phyloP scores from a whole-genome alignment of 2,329 filamentous ascomycete species.

The Neofusicoccum umdonicola region DNA sequence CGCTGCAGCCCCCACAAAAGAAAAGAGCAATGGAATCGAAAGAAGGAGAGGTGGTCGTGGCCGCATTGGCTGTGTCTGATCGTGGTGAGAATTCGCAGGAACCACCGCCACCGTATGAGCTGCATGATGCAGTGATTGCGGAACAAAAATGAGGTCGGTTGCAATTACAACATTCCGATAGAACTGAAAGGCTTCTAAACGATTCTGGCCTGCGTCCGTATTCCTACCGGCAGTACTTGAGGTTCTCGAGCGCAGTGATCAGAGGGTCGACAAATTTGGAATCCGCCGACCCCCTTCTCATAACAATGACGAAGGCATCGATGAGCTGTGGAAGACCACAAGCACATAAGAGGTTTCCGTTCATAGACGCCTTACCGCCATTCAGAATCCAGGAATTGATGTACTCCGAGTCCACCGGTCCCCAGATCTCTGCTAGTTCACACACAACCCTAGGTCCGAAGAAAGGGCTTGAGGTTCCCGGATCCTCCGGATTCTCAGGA shows the following conservation, averaged over 20 bases:
- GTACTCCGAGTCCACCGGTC: background rate
- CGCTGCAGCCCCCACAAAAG: background rate
- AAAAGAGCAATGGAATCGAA: background rate
- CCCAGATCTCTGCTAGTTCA: background rate
- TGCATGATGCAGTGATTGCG: background rate
- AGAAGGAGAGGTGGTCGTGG: no score
- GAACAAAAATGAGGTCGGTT: background rate
- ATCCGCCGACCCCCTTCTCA: background rate
- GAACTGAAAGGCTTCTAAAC: background rate
- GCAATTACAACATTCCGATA: background rate
- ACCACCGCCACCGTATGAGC: conserved; percentile 13
- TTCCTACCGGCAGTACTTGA: background rate
- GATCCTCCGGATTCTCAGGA: background rate
- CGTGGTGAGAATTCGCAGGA: no score
- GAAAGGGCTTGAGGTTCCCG: background rate
- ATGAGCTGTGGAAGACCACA: background rate
- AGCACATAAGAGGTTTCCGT: background rate
- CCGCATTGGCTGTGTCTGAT: no score
- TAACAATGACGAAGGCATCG: background rate
- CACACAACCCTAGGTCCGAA: background rate
- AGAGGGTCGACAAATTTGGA: background rate
- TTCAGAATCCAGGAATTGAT: background rate
- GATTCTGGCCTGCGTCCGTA: no score
- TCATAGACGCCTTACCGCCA: background rate
- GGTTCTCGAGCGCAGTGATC: background rate